Percentiles rank a stretch among this genome's conserved stretches.
These are phyloP conservation scores for Catharanthus roseus DNA, from an alignment of 257 asterid species.

Conservation along the genomic window DNA sequence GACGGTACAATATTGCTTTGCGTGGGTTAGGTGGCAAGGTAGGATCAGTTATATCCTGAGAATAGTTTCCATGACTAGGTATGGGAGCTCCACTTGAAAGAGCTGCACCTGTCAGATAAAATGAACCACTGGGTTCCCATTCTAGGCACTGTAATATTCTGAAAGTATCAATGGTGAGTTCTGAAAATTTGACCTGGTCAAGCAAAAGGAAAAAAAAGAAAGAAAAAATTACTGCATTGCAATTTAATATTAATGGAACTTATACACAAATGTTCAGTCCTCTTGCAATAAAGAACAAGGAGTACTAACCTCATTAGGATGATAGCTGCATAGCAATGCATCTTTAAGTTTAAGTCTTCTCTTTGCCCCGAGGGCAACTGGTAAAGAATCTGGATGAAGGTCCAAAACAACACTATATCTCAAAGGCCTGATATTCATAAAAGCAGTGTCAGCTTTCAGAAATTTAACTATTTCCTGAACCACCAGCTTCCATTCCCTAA, in stretches of 20 bases:
- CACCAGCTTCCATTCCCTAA: constrained; percentile 97
- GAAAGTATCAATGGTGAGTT: constrained; percentile 78
- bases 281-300: constrained; percentile 9
- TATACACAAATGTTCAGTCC: background rate
- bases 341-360: constrained; percentile 75
- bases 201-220: background rate
- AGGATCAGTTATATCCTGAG: constrained; percentile 87
- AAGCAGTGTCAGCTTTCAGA: constrained; percentile 93
- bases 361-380: constrained; percentile 48
- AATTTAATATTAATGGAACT: background rate
- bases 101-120: constrained; percentile 58
- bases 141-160: constrained; percentile 91
- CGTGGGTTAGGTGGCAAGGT: constrained; percentile 88
- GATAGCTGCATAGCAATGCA: constrained; percentile 89
- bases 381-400: constrained; percentile 69
- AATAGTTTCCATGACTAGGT: constrained; percentile 52
- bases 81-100: constrained; percentile 66
- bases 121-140: constrained; percentile 98
- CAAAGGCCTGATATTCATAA: constrained; percentile 89
- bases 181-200: constrained; percentile 85
- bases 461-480: constrained; percentile 91
- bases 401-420: constrained; percentile 89
- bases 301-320: constrained; percentile 73
- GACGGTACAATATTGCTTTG: constrained; percentile 84
- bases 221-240: background rate